A percentile compares a stretch with the other conserved stretches of the same genome.
Conservation (phyloP, 805 yeast species). For the Yamadazyma laniorum region DNA sequence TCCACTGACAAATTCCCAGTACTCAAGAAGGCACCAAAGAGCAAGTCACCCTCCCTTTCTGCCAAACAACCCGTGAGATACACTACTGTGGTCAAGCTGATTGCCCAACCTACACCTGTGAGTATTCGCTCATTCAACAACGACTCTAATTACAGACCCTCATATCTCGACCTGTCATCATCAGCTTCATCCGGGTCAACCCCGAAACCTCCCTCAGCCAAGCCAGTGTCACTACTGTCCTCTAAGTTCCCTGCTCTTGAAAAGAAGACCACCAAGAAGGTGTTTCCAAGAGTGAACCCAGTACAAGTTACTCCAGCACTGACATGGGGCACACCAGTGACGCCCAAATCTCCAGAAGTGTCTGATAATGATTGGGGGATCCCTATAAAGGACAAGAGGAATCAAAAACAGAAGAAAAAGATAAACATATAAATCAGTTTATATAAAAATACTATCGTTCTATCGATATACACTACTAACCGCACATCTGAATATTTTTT, state of each 20-base stretch:
- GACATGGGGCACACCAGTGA: constrained; percentile 20
- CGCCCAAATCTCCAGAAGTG: constrained; percentile 3
- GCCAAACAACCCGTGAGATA: constrained; percentile 32
- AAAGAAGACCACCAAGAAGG: constrained; percentile 35
- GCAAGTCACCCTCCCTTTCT: constrained; percentile 14
- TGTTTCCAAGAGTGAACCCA: constrained; percentile 61
- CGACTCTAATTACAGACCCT: constrained; percentile 26
- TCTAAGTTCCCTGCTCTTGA: constrained; percentile 49
- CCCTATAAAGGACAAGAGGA: constrained; percentile 13
- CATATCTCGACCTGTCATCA: constrained; percentile 28
- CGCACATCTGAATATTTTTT: too few species aligned
- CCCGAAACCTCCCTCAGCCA: constrained; percentile 20
- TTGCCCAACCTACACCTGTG: constrained; percentile 6
- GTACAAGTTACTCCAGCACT: constrained; percentile 15
- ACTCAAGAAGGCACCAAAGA: constrained; percentile 26
- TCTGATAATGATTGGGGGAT: constrained; percentile 13
- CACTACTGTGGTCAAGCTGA: constrained; percentile 24
- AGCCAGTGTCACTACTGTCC: constrained; percentile 12
- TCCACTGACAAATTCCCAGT: constrained; percentile 33
- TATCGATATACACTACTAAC: not conserved
- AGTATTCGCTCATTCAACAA: constrained; percentile 18
- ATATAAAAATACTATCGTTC: not conserved
- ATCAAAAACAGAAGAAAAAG: constrained; percentile 10
- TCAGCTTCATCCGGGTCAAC: constrained; percentile 17
- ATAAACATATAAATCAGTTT: not conserved